A percentile compares a stretch with the other conserved stretches of the same genome.
phyloP scores from a whole-genome alignment of 2,329 filamentous ascomycete species.

The Hysterium pulicare region DNA sequence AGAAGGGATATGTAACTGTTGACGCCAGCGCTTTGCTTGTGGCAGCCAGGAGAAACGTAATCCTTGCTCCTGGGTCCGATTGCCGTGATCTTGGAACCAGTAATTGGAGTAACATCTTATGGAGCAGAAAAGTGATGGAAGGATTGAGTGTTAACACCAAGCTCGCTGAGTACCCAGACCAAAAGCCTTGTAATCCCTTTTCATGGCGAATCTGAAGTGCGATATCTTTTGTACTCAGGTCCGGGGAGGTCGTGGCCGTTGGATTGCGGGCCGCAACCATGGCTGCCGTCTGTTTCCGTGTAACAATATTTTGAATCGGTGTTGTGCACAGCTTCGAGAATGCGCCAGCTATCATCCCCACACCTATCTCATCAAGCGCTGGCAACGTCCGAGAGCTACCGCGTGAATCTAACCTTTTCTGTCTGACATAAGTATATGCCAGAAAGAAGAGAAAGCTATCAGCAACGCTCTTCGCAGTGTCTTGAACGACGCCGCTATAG shows the following conservation, averaged over 20 bases:
- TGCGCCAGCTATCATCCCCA: slow-evolving; percentile 71
- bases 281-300: slow-evolving; percentile 71
- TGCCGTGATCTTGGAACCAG: slow-evolving; percentile 55
- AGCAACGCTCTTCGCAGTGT: slow-evolving; percentile 47
- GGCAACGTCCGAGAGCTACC: slow-evolving; percentile 46
- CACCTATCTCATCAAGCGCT: slow-evolving; percentile 67
- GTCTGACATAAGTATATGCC: slow-evolving; percentile 63
- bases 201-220: slow-evolving; percentile 62
- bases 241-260: slow-evolving; percentile 22
- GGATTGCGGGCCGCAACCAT: slow-evolving; percentile 44
- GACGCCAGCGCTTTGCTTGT: slow-evolving; percentile 75
- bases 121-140: slow-evolving; percentile 79
- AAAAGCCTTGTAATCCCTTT: slow-evolving; percentile 72
- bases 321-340: slow-evolving; percentile 74
- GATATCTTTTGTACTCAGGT: slow-evolving; percentile 52
- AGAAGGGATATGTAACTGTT: slow-evolving; percentile 78
- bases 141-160: slow-evolving; percentile 81
- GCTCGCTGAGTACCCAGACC: slow-evolving; percentile 82
- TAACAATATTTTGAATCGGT: slow-evolving; percentile 78
- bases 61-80: slow-evolving; percentile 50
- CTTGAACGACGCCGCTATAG: slow-evolving; percentile 50
- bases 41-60: slow-evolving; percentile 68
- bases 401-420: slow-evolving; percentile 35
- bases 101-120: slow-evolving; percentile 64
- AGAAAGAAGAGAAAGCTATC: slow-evolving; percentile 87